Evolutionary conservation across 192 early-diverging fungal genomes (phyloP), one percentile per base, ranked within the genome.

Genomic region (Coemansia sp.): DNA sequence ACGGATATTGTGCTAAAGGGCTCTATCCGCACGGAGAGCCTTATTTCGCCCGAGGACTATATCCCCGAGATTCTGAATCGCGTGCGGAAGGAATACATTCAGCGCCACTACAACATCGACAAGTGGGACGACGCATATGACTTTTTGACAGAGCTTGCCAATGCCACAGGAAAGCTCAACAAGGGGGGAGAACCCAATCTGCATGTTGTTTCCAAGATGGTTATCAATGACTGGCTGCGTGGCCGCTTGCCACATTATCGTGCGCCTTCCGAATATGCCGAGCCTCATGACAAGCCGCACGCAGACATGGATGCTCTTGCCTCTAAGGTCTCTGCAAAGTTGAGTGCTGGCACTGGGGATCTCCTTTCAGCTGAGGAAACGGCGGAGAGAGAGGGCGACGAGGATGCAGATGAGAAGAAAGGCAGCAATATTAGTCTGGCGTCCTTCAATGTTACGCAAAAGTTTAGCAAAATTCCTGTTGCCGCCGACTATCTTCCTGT

Each of bases 121-220:
- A 85, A 86, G 44, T 99, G 95, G 95, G 76, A 74, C 20, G 93
- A 95, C 67, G 84, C 90, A 20, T 84, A 87, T n/a, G 98, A 99
- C 70, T 98, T 99, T 72, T 81, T 99, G 80, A 86, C 85, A 19
- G 90, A 96, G 77, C 74, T 98, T 44, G 95, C 94, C 60, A 88
- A 89, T 64, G 89, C 87, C 62, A 88, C 89, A 14, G 98, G 98
- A 22, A 93, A 93, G 84, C 79, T 99, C 71, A 83, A 98, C 73
- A 99, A 95, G 83, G 94, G 95, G 61, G 98, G 93, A 12, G 98
- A 99, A 68, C 91, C 98, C n/a, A 94, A 99, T 81, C 42, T 96
- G 41, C 82, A 86, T 13, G 91, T 91, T 20, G 93, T 97, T 13
- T 90, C 98, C 41, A 95, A 95, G 76, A 99, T 98, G 95, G 88